Conservation (phyloP, 371 early-diverging fungal genomes). For the Haplosporangium sp. region DNA sequence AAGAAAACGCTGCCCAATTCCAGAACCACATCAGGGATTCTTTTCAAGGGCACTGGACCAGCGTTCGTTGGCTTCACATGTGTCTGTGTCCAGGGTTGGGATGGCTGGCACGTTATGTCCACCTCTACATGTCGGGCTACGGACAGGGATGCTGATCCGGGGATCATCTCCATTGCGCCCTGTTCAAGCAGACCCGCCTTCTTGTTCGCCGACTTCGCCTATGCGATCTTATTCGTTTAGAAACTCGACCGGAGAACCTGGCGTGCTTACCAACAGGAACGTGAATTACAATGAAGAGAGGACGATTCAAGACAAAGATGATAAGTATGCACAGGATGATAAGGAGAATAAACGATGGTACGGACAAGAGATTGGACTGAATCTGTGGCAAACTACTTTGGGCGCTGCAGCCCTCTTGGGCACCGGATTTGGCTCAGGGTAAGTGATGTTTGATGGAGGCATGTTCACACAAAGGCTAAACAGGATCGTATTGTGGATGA, state of each 20-base stretch:
- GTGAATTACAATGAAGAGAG: slow-evolving; percentile 8
- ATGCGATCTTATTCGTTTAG: slow-evolving; percentile 27
- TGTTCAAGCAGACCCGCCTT: background rate
- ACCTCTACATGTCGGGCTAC: slow-evolving; percentile 44
- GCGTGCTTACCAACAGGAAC: slow-evolving; percentile 10
- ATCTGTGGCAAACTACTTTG: slow-evolving; percentile 53
- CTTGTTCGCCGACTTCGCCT: slow-evolving; percentile 14
- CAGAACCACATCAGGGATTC: slow-evolving; percentile 54
- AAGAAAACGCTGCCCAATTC: slow-evolving; percentile 44
- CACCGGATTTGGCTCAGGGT: slow-evolving; percentile 54
- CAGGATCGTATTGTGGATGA: background rate
- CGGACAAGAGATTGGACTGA: slow-evolving; percentile 47
- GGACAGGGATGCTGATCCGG: slow-evolving; percentile 42
- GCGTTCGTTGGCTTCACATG: slow-evolving; percentile 52
- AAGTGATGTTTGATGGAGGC: background rate
- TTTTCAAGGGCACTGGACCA: slow-evolving; percentile 53
- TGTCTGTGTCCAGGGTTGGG: slow-evolving; percentile 49
- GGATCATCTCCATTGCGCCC: slow-evolving; percentile 51
- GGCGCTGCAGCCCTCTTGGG: slow-evolving; percentile 49
- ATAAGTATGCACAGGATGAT: slow-evolving; percentile 19
- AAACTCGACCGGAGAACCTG: slow-evolving; percentile 6
- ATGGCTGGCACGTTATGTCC: slow-evolving; percentile 47
- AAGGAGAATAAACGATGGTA: slow-evolving; percentile 55
- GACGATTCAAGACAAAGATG: slow-evolving; percentile 5
- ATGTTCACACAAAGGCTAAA: background rate